Percentiles rank a stretch among this genome's conserved stretches.
Conservation (phyloP, 495 filamentous ascomycete genomes). For the Aspergillus coremiiformis region DNA sequence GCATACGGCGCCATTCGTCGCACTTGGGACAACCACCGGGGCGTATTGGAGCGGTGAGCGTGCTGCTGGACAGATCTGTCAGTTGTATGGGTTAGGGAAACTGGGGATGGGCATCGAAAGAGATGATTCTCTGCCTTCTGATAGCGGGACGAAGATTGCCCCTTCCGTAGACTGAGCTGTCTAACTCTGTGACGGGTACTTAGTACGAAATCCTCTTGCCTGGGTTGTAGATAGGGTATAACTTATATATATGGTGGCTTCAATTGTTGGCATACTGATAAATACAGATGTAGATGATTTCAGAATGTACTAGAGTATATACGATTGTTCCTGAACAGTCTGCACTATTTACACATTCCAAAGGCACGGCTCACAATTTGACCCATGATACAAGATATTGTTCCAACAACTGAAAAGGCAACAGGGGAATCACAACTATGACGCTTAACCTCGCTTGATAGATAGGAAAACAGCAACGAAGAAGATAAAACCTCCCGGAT, state of each 20-base stretch:
- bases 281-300: background rate
- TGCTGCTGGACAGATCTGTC: conserved; percentile 58
- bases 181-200: background rate
- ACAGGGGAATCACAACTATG: conserved; percentile 12
- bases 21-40: conserved; percentile 77
- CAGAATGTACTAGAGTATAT: background rate
- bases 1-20: conserved; percentile 86
- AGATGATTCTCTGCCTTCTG: conserved; percentile 37
- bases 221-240: background rate
- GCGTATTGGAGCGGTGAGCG: conserved; percentile 90
- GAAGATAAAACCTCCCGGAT: background rate
- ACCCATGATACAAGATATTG: conserved; percentile 6
- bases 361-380: background rate
- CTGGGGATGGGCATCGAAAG: conserved; percentile 19
- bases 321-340: background rate
- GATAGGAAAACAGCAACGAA: background rate
- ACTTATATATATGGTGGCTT: too few relatives aligned
- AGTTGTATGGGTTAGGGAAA: conserved; percentile 23
- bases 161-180: background rate
- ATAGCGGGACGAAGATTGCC: background rate
- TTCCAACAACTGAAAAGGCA: conserved; percentile 3
- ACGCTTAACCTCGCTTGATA: conserved; percentile 6
- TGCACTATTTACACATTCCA: conserved; percentile 6
- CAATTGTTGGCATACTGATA: too few relatives aligned
- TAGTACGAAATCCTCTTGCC: background rate